phyloP scores from a whole-genome alignment of 176 grass and related monocot species.

The Carex pumila region DNA sequence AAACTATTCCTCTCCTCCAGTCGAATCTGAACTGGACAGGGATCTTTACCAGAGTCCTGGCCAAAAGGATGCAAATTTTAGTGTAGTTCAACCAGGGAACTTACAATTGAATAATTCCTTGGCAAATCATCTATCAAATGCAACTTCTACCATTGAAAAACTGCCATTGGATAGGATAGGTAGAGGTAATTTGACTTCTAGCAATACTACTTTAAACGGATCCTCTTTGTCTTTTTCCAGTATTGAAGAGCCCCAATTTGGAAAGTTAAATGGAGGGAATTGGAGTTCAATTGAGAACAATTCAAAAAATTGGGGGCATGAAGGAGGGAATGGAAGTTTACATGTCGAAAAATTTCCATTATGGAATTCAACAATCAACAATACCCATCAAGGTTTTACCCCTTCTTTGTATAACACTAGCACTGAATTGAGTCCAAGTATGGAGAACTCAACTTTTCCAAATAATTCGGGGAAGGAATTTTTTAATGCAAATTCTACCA shows the following conservation, averaged over 20 bases:
- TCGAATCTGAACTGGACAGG: neutral
- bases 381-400: neutral
- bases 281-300: constrained; percentile 8
- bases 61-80: constrained; percentile 1
- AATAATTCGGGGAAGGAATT: neutral
- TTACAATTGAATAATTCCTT: constrained; percentile 1
- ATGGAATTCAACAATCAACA: constrained; percentile 13
- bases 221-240: neutral
- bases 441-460: neutral
- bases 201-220: neutral
- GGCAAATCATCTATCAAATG: neutral
- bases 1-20: neutral
- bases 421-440: neutral
- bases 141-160: constrained; percentile 5
- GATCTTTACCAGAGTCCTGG: neutral
- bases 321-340: neutral
- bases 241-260: neutral
- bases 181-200: neutral
- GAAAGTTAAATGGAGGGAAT: neutral
- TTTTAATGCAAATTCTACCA: neutral
- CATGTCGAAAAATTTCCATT: neutral
- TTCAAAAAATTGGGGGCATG: neutral
- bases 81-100: neutral
- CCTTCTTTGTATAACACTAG: neutral
- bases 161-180: neutral